Base-by-base conservation (phyloP, 1,284 basidiomycete species). In the Ceratobasidium sp. region DNA sequence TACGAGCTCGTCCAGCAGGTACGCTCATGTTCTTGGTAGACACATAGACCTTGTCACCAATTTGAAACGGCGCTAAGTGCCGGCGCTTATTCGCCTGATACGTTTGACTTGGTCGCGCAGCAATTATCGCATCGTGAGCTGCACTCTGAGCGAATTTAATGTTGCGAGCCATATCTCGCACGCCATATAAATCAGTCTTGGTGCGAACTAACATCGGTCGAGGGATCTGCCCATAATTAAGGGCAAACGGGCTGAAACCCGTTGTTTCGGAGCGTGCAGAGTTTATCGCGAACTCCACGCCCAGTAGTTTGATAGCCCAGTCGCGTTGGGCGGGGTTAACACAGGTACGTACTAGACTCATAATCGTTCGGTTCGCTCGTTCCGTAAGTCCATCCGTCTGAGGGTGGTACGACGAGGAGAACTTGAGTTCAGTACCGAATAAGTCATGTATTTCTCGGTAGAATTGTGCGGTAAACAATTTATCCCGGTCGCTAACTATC, bases 171-270 rank as follows among this genome's bases (percentile, higher is more conserved):
- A 18, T 15, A 20, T 67, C 33, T 13, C 40, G 28, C 33, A 67
- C 40, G 64, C 64, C 64, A 9, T 44, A 39, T 26, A 67, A 44
- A 46, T 67, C 64, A 9, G 64, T 67, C 12, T 67, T 4, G 13
- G 40, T 67, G 4, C 40, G 3, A 3, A 67, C 42, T 9, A 46
- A 40, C 64, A 67, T 67, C 9, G 64, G 64, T 42, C 40, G 28
- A n/a, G 64, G 64, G 9, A 67, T 5, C n/a, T 44, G 33, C 3
- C 64, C 40, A n/a, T 67, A 42, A 46, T 67, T 67, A 7, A 67
- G 64, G 9, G 28, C 42, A 46, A 67, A 67, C 49, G 20, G 64
- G 2, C 85, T 81, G 71, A 83, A 86, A 1, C 83, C 82, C 9
- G 82, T 85, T 23, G 82, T 67, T 46, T n/a, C n/a, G n/a, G n/a